These are phyloP conservation scores for Cordyceps farinosa DNA, from an alignment of 2,329 filamentous ascomycete genomes.

Conservation along the genomic window DNA sequence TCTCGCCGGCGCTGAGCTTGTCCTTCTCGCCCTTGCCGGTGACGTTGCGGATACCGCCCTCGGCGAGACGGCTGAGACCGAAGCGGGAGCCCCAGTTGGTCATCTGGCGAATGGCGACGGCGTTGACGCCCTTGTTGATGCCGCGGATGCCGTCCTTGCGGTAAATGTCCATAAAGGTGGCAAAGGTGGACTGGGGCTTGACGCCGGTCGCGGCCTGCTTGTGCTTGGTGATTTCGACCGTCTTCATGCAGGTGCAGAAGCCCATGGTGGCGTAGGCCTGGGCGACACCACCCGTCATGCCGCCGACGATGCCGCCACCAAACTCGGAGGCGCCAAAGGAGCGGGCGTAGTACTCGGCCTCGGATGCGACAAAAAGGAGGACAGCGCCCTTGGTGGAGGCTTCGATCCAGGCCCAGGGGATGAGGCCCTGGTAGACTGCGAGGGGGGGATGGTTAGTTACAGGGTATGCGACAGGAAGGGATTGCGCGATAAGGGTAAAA, in stretches of 20 bases:
- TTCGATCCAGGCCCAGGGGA: conserved; percentile 99
- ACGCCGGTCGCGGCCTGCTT: conserved; percentile 82
- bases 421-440: conserved; percentile 97
- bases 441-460: conserved; percentile 26
- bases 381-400: conserved; percentile 99
- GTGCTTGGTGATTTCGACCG: conserved; percentile 98
- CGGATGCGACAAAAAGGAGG: conserved; percentile 96
- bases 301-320: conserved; percentile 80
- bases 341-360: conserved; percentile 94
- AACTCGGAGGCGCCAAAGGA: conserved; percentile 81
- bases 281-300: conserved; percentile 90
- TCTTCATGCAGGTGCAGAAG: conserved; percentile 99
- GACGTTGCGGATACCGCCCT: conserved; percentile 75
- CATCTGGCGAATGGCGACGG: conserved; percentile 96
- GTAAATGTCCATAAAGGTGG: conserved; percentile 97
- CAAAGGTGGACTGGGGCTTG: conserved; percentile 85
- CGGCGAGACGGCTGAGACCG: conserved; percentile 85
- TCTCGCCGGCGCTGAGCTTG: conserved; percentile 77
- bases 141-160: conserved; percentile 87
- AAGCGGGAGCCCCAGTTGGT: conserved; percentile 99
- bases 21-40: conserved; percentile 77
- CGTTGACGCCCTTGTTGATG: conserved; percentile 98
- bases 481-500: background rate
- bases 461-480: conserved; percentile 1
- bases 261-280: conserved; percentile 99